phyloP scores from a whole-genome alignment of 176 grass and related monocot species.

The Musa schizocarpa region DNA sequence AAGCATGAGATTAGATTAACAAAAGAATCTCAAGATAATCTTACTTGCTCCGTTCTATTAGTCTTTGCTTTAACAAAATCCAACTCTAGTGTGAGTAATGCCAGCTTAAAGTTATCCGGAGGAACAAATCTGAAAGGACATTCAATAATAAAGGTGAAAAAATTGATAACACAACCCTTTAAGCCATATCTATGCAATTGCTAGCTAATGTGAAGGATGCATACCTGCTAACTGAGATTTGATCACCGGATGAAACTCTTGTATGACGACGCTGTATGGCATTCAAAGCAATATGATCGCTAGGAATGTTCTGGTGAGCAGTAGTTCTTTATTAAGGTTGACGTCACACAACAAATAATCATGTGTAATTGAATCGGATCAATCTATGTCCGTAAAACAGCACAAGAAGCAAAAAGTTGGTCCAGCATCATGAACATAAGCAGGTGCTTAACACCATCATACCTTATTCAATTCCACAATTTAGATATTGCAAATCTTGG shows the following conservation, averaged over 20 bases:
- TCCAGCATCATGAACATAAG: no score
- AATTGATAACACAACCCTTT: constrained; percentile 12
- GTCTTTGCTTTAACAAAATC: constrained; percentile 62
- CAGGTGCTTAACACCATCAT: background rate
- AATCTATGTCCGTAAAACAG: background rate
- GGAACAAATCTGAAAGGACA: constrained; percentile 49
- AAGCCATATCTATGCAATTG: background rate
- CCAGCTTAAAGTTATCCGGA: constrained; percentile 64
- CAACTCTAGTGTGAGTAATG: constrained; percentile 72
- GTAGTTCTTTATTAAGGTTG: constrained; percentile 62
- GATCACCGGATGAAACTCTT: constrained; percentile 88
- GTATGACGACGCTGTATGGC: constrained; percentile 82
- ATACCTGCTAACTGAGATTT: constrained; percentile 61
- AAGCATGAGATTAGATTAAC: background rate
- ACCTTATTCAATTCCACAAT: background rate
- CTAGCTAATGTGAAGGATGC: background rate
- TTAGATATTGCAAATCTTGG: no score
- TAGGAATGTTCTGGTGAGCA: constrained; percentile 50
- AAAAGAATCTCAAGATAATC: constrained; percentile 2
- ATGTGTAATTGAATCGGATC: background rate
- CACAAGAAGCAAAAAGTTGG: background rate
- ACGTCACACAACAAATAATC: constrained; percentile 6
- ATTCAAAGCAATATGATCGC: constrained; percentile 67
- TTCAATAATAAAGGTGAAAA: constrained; percentile 13
- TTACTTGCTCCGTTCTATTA: constrained; percentile 60